Conservation (phyloP, 2,329 filamentous ascomycete species). For the Aspergillus brasiliensis region DNA sequence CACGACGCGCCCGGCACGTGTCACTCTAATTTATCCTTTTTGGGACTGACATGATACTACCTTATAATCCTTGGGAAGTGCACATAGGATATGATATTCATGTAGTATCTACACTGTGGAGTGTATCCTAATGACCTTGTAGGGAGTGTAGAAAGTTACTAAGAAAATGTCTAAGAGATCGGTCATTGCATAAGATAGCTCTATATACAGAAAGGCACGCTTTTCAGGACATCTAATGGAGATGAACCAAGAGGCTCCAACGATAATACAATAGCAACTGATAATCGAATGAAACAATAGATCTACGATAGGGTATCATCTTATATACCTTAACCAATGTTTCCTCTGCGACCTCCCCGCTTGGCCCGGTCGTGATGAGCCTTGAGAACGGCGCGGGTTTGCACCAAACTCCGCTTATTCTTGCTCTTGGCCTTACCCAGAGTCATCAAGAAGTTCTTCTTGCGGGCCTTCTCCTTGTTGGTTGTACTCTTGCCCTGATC, state of each 20-base stretch:
- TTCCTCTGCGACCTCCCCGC: slow-evolving; percentile 78
- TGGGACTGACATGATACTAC: slow-evolving; percentile 1
- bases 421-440: slow-evolving; percentile 93
- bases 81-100: neutral
- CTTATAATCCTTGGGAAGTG: neutral
- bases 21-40: slow-evolving; percentile 26
- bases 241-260: slow-evolving; percentile 13
- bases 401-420: slow-evolving; percentile 88
- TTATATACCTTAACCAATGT: slow-evolving; percentile 46
- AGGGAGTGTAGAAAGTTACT: neutral
- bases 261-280: neutral
- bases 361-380: slow-evolving; percentile 82
- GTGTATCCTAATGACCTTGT: no score
- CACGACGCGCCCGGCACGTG: slow-evolving; percentile 25
- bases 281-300: neutral
- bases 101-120: neutral
- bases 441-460: slow-evolving; percentile 99
- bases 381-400: slow-evolving; percentile 77
- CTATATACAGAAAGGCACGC: slow-evolving; percentile 1
- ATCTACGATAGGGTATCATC: slow-evolving; percentile 2
- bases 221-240: slow-evolving; percentile 14
- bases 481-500: slow-evolving; percentile 92
- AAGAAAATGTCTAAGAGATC: neutral
- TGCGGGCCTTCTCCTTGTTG: slow-evolving; percentile 93
- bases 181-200: neutral